Evolutionary conservation across 1,139 yeast genomes (phyloP).

Genomic region (Yamadazyma conglobata): DNA sequence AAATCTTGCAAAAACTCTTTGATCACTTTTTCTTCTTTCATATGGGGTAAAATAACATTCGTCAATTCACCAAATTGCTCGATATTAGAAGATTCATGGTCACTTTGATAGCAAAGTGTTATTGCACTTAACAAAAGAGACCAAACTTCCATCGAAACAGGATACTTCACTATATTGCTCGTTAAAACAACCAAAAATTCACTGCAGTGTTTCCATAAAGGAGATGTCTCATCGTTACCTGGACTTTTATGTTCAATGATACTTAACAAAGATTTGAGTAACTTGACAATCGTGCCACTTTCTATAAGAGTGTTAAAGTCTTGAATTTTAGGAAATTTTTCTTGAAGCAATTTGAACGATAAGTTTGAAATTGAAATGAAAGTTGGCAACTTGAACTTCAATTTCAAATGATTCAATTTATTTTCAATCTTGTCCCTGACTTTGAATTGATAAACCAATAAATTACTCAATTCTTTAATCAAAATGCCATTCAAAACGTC

Average conservation of each 20-base stretch:
- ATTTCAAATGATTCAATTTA: conserved; percentile 23
- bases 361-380: conserved; percentile 60
- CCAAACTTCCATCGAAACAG: conserved; percentile 39
- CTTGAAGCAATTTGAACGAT: conserved; percentile 42
- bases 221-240: conserved; percentile 28
- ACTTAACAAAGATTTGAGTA: conserved; percentile 25
- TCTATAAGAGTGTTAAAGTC: conserved; percentile 35
- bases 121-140: conserved; percentile 39
- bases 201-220: conserved; percentile 46
- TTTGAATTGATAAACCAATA: conserved; percentile 57
- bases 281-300: conserved; percentile 42
- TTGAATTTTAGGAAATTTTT: conserved; percentile 27
- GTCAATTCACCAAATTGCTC: conserved; percentile 44
- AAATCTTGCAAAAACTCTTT: conserved; percentile 39
- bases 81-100: conserved; percentile 48
- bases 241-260: conserved; percentile 29
- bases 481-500: conserved; percentile 41
- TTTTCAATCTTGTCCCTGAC: conserved; percentile 51
- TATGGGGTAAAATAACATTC: conserved; percentile 36
- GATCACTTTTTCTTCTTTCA: conserved; percentile 27
- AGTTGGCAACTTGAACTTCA: conserved; percentile 54
- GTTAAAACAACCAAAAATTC: conserved; percentile 26
- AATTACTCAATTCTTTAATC: conserved; percentile 50
- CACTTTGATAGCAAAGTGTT: conserved; percentile 36
- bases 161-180: conserved; percentile 13